These are phyloP conservation scores for Trichophyton schoenleinii DNA, from an alignment of 2,329 filamentous ascomycete genomes.

Conservation along the genomic window DNA sequence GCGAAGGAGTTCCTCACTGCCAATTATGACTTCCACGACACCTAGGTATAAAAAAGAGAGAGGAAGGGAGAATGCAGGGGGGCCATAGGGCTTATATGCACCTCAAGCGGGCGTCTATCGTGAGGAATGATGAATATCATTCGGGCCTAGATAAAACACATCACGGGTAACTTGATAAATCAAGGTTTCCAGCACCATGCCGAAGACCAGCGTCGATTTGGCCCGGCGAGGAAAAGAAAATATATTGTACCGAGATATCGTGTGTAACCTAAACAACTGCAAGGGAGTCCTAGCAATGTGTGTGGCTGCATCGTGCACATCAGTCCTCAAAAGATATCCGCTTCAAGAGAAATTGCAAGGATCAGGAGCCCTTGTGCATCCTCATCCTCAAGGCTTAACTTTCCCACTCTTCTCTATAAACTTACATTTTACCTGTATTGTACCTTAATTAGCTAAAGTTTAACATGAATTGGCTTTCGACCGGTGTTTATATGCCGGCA, in stretches of 20 bases:
- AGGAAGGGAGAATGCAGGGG: background rate
- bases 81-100: background rate
- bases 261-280: background rate
- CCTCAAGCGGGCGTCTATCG: background rate
- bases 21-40: background rate
- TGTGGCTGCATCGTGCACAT: background rate
- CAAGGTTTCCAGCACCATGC: background rate
- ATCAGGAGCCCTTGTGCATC: background rate
- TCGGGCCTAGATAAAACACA: background rate
- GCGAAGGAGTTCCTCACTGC: constrained; percentile 32
- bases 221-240: background rate
- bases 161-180: background rate
- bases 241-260: background rate
- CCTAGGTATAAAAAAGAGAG: background rate
- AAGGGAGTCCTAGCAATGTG: background rate
- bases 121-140: background rate
- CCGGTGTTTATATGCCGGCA: background rate
- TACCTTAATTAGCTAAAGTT: background rate
- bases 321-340: background rate
- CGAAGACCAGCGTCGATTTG: background rate
- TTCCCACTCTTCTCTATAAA: background rate
- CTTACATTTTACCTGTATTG: background rate
- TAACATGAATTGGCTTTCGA: background rate
- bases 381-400: background rate
- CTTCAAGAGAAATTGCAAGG: background rate